phyloP scores from a whole-genome alignment of 2,329 filamentous ascomycete species.

The Kalaharituber pfeilii region DNA sequence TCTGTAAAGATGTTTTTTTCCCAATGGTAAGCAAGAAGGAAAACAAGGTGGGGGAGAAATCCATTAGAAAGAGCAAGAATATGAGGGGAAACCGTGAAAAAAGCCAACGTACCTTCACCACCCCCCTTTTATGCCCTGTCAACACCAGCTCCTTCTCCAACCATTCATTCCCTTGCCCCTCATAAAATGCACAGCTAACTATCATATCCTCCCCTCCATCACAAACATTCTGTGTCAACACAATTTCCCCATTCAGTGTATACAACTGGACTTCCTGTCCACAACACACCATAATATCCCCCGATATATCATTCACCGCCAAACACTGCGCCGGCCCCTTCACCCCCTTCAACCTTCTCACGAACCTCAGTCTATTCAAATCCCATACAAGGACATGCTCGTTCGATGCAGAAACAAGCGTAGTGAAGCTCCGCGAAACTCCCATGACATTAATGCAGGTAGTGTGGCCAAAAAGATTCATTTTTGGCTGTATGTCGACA shows the following conservation, averaged over 20 bases:
- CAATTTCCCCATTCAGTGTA: constrained; percentile 68
- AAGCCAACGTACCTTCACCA: constrained; percentile 66
- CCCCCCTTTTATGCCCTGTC: constrained; percentile 67
- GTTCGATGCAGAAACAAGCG: constrained; percentile 63
- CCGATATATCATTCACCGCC: constrained; percentile 74
- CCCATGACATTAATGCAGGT: constrained; percentile 65
- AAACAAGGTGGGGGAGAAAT: not conserved
- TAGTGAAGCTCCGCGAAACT: constrained; percentile 73
- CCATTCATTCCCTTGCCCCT: constrained; percentile 82
- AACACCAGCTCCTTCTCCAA: constrained; percentile 71
- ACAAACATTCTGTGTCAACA: constrained; percentile 70
- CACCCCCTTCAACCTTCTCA: constrained; percentile 50
- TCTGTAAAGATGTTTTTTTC: constrained; percentile 25
- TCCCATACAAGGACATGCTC: constrained; percentile 85
- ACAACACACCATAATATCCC: constrained; percentile 72
- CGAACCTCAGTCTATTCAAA: constrained; percentile 73
- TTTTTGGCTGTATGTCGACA: constrained; percentile 61
- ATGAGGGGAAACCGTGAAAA: too few relatives aligned
- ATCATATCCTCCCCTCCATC: constrained; percentile 55
- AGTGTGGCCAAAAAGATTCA: constrained; percentile 80
- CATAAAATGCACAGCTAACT: constrained; percentile 76
- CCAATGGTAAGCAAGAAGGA: not conserved
- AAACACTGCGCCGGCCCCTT: constrained; percentile 48
- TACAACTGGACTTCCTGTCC: constrained; percentile 60
- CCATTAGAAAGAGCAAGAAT: too few relatives aligned